A percentile compares a stretch with the other conserved stretches of the same genome.
Evolutionary conservation across 192 early-diverging fungal species (phyloP).

Genomic region (Coemansia sp.): DNA sequence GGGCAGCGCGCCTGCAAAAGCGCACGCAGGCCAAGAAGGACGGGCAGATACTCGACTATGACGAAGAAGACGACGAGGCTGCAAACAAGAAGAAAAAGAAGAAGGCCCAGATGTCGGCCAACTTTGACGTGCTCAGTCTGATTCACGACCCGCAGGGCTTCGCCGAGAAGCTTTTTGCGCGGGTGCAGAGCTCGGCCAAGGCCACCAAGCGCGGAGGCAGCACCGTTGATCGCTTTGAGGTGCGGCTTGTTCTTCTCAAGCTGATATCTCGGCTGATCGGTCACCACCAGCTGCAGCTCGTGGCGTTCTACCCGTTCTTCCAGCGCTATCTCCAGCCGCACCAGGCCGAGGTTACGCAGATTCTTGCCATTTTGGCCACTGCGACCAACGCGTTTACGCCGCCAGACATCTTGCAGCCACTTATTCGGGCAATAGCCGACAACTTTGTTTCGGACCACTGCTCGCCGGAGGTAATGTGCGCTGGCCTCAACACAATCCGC

Average conservation of each 20-base stretch:
- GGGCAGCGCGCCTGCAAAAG: slow-evolving; percentile 56
- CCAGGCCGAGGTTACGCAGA: slow-evolving; percentile 89
- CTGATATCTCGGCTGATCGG: slow-evolving; percentile 92
- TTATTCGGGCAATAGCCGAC: slow-evolving; percentile 90
- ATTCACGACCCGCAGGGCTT: slow-evolving; percentile 98
- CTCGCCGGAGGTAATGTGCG: slow-evolving; percentile 90
- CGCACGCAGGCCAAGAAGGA: slow-evolving; percentile 59
- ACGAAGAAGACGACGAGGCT: slow-evolving; percentile 19
- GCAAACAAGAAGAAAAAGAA: slow-evolving; percentile 59
- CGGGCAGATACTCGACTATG: slow-evolving; percentile 28
- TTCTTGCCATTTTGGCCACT: slow-evolving; percentile 88
- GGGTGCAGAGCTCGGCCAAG: slow-evolving; percentile 57
- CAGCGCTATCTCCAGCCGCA: slow-evolving; percentile 93
- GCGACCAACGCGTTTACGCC: slow-evolving; percentile 90
- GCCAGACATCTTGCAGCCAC: slow-evolving; percentile 84
- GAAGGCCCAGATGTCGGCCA: slow-evolving; percentile 64
- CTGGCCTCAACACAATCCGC: slow-evolving; percentile 83
- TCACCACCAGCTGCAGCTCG: slow-evolving; percentile 86
- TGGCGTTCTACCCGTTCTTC: slow-evolving; percentile 91
- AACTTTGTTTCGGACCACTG: slow-evolving; percentile 94
- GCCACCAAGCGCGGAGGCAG: slow-evolving; percentile 52
- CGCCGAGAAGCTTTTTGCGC: slow-evolving; percentile 89
- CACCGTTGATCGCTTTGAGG: slow-evolving; percentile 83
- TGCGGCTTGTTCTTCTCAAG: slow-evolving; percentile 89
- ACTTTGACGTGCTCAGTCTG: slow-evolving; percentile 92